Evolutionary conservation across 495 filamentous ascomycete species (phyloP).

Genomic region (Trichoderma asperelloides): DNA sequence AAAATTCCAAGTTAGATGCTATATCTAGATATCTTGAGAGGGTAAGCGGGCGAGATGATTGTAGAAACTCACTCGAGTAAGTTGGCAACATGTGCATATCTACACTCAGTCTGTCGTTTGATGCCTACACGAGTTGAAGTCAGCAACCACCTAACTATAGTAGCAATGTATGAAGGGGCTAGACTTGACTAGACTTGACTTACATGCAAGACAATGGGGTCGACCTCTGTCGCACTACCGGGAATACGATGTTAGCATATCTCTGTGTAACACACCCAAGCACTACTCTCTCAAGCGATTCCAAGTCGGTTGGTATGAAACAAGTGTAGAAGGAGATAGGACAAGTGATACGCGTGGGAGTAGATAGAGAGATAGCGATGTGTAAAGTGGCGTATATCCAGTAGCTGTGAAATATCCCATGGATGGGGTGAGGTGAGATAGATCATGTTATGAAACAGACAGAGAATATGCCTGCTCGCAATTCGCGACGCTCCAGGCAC

Average conservation of each 20-base stretch:
- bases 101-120: conserved; percentile 60
- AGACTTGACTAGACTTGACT: conserved; percentile 15
- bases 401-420: too few relatives aligned
- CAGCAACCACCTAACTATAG: conserved; percentile 1
- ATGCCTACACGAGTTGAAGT: conserved; percentile 30
- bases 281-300: neutral
- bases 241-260: conserved; percentile 16
- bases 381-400: too few relatives aligned
- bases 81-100: conserved; percentile 60
- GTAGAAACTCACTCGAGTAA: conserved; percentile 49
- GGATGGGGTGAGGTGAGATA: neutral
- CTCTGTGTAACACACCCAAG: conserved; percentile 18
- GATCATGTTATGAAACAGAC: neutral
- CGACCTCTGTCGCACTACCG: conserved; percentile 47
- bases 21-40: neutral
- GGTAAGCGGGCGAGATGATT: neutral
- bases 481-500: neutral
- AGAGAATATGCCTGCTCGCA: neutral
- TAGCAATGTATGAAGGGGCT: neutral
- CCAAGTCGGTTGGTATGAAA: neutral
- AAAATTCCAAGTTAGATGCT: neutral
- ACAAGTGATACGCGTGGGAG: neutral
- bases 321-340: neutral
- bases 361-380: neutral
- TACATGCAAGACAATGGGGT: conserved; percentile 59